These are phyloP conservation scores for Colletotrichum eleusines DNA, from an alignment of 2,329 filamentous ascomycete species.

Conservation along the genomic window DNA sequence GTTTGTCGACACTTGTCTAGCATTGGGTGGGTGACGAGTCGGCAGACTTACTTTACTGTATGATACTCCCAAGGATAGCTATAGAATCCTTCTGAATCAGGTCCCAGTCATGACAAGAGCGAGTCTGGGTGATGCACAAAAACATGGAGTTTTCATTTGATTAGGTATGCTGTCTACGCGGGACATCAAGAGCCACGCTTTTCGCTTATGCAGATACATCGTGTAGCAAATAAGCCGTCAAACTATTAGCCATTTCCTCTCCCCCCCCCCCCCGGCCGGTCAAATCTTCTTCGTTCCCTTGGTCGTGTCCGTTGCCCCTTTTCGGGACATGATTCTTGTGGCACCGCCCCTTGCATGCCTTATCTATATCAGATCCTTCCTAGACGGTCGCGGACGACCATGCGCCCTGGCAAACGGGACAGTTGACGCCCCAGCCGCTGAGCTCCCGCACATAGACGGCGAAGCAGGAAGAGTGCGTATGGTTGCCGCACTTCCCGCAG, in stretches of 20 bases:
- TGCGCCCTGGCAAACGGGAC: slow-evolving; percentile 19
- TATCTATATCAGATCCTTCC: background rate
- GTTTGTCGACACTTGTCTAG: background rate
- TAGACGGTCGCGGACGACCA: slow-evolving; percentile 16
- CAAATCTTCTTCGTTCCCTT: background rate
- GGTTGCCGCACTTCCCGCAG: slow-evolving; percentile 34
- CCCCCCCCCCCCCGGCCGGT: background rate
- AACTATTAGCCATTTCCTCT: background rate
- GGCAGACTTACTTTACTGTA: slow-evolving; percentile 12
- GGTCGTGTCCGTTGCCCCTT: background rate
- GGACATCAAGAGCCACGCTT: background rate
- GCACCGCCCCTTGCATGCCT: background rate
- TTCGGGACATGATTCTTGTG: background rate
- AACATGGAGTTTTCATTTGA: no score
- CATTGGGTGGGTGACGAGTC: background rate
- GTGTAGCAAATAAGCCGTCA: background rate
- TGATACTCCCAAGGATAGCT: slow-evolving; percentile 28
- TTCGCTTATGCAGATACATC: background rate
- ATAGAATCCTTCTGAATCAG: slow-evolving; percentile 30
- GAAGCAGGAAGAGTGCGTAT: slow-evolving; percentile 35
- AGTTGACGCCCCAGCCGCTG: slow-evolving; percentile 21
- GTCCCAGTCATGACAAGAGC: background rate
- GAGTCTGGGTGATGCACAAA: no score
- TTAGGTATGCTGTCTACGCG: background rate
- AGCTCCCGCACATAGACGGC: slow-evolving; percentile 1